Evolutionary conservation across 805 yeast genomes (phyloP), one percentile per base, ranked within the genome.

Genomic region (Candida germanica): DNA sequence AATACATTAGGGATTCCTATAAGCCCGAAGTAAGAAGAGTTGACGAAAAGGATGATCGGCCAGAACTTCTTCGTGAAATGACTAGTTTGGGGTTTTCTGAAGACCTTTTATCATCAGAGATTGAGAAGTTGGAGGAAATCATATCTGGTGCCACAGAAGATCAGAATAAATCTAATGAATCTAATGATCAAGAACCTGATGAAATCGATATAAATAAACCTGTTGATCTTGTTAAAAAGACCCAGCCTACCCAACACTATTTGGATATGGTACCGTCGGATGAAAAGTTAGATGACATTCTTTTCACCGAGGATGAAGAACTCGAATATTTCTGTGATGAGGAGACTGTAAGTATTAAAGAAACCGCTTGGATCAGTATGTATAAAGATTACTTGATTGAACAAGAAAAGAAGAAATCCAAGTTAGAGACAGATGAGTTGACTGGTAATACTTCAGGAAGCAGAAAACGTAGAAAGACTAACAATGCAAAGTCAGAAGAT

Each of bases 301-400:
- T 87, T 49, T 27, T 44, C 8, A 14, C 29, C 8, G 83, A 83
- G 4, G 97, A 88, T 53, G 91, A 80, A 10, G 96, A 87, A 47
- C 67, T 87, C 9, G 78, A 77, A 4, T 52, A 86, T 28, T 66
- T 93, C 31, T 71, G 75, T 2, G 79, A 73, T 36, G 87, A 81
- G 33, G 71, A 64, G 38, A 55, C 82, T 44, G 33, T 12, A 6
- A 28, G 33, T 13, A 17, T 13, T 11, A 93, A 91, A 57, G 89
- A 87, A 47, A 71, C 83, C 41, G 77, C 89, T 3, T 93, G 98
- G 98, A 79, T 84, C 36, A 89, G 93, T 2, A 69, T 87, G 26
- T 89, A 94, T 58, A 85, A 84, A 41, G 98, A 89, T 19, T 93
- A 77, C 53, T 62, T 93, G 37, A 56, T 87, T 6, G 93, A 83